Conservation (phyloP, 2,329 filamentous ascomycete genomes). For the Aspergillus glaucus region DNA sequence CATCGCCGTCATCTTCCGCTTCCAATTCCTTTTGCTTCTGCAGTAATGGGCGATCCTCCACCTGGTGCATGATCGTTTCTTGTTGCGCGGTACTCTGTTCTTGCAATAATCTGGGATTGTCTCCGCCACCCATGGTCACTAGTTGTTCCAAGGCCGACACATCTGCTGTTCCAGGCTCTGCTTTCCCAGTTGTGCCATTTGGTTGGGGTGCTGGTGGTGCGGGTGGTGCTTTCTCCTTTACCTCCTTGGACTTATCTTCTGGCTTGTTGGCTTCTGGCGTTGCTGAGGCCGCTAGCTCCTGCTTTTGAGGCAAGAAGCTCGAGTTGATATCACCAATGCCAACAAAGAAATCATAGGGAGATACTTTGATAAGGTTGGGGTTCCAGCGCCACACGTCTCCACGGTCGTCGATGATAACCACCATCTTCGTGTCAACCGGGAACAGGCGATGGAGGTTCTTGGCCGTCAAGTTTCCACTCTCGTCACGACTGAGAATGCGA, state of each 20-base stretch:
- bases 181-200: conserved; percentile 27
- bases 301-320: conserved; percentile 81
- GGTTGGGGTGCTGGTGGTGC: conserved; percentile 18
- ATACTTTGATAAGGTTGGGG: conserved; percentile 88
- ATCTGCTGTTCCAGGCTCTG: conserved; percentile 23
- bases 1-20: conserved; percentile 66
- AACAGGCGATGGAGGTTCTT: conserved; percentile 90
- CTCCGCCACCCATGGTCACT: conserved; percentile 66
- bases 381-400: conserved; percentile 95
- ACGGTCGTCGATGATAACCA: conserved; percentile 95
- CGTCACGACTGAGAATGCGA: conserved; percentile 90
- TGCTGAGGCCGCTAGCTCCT: conserved; percentile 38
- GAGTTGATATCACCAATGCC: conserved; percentile 99
- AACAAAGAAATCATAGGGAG: conserved; percentile 94
- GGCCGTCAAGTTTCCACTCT: conserved; percentile 85
- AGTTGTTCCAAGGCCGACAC: conserved; percentile 64
- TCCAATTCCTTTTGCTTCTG: conserved; percentile 89
- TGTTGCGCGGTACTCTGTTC: conserved; percentile 80
- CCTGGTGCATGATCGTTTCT: conserved; percentile 77
- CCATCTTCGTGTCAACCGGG: conserved; percentile 97
- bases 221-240: conserved; percentile 13
- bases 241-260: conserved; percentile 17
- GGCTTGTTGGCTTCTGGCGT: conserved; percentile 29
- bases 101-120: conserved; percentile 62
- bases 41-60: conserved; percentile 81